Conservation (phyloP, 2,329 filamentous ascomycete species). For the Stachybotrys chlorohalonatus region DNA sequence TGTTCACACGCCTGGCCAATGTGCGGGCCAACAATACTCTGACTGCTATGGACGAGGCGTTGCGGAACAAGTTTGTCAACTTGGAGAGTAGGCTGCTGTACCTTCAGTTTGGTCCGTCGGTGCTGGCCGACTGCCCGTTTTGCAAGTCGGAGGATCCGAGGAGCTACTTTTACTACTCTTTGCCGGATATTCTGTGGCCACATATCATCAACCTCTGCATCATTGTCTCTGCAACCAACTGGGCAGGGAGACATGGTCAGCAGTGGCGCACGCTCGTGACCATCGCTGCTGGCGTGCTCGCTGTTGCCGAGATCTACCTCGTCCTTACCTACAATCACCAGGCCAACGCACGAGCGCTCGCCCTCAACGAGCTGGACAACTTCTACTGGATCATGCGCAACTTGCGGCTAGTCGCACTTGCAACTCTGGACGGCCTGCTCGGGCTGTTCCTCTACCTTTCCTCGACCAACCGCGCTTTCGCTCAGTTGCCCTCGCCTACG, state of each 20-base stretch:
- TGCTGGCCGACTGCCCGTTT: slow-evolving; percentile 70
- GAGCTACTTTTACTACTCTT: slow-evolving; percentile 71
- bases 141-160: slow-evolving; percentile 62
- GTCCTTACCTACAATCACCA: slow-evolving; percentile 57
- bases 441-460: slow-evolving; percentile 64
- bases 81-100: slow-evolving; percentile 71
- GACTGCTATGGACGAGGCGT: slow-evolving; percentile 49
- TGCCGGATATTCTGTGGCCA: slow-evolving; percentile 64
- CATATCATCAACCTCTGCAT: slow-evolving; percentile 70
- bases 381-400: slow-evolving; percentile 63
- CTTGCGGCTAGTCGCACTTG: slow-evolving; percentile 55
- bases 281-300: slow-evolving; percentile 48
- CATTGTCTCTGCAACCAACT: slow-evolving; percentile 65
- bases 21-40: slow-evolving; percentile 40
- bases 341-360: slow-evolving; percentile 52
- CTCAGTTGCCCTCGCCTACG: slow-evolving; percentile 47
- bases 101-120: slow-evolving; percentile 69
- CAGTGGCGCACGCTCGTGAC: slow-evolving; percentile 66
- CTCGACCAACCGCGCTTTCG: slow-evolving; percentile 71
- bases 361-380: slow-evolving; percentile 55
- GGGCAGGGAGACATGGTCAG: slow-evolving; percentile 54
- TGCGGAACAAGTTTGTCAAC: slow-evolving; percentile 61
- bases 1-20: slow-evolving; percentile 65
- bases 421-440: slow-evolving; percentile 52
- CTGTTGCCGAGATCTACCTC: slow-evolving; percentile 56